Evolutionary conservation across 306 rosid species (phyloP), one percentile per base, ranked within the genome.

Genomic region (Lathyrus sativus): DNA sequence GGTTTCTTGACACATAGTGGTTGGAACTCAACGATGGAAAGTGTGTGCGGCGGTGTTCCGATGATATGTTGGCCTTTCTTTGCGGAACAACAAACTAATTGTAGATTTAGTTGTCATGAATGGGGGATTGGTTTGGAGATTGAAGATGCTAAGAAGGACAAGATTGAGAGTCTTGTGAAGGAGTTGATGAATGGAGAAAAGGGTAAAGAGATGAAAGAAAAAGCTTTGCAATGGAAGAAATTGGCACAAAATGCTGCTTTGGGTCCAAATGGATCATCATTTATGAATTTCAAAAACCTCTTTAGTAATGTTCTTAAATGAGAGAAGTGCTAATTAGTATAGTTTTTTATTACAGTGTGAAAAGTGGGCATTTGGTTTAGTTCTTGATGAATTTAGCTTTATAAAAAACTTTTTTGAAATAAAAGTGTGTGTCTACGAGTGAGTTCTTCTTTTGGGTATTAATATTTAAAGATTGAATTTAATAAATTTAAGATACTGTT

Each of bases 21-120:
- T 1, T 91, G 97, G 97, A 91, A 88, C 46, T 91, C 92, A 9
- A 88, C 85, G 0, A 6, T 86, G 5, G 97, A 91, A 63, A 91
- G 95, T 26, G 3, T 85, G 6, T 51, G 85, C 2, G 57, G 51
- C 0, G 97, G 96, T 12, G 83, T 91, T 12, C 88, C 91, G 2
- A 73, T 91, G 85, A 46, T 88, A 0, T 85, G 87, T 19, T 91
- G 93, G 96, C 96, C 96, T 0, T 85, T 91, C 51, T 88, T 86
- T 7, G 88, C 88, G 0, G 97, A 91, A 17, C 97, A 91, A 29
- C 97, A 85, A 39, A 86, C 89, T 0, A 91, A 91, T 68, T 88
- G 92, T n/a, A 2, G 85, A 28, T 91, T 54, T 39, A 4, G 73
- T 19, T 78, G 86, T 7, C 65, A 29, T 19, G 89, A 91, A 0